These are phyloP conservation scores for Domatiomyces globalis DNA, from an alignment of 2,329 filamentous ascomycete genomes.

Conservation along the genomic window DNA sequence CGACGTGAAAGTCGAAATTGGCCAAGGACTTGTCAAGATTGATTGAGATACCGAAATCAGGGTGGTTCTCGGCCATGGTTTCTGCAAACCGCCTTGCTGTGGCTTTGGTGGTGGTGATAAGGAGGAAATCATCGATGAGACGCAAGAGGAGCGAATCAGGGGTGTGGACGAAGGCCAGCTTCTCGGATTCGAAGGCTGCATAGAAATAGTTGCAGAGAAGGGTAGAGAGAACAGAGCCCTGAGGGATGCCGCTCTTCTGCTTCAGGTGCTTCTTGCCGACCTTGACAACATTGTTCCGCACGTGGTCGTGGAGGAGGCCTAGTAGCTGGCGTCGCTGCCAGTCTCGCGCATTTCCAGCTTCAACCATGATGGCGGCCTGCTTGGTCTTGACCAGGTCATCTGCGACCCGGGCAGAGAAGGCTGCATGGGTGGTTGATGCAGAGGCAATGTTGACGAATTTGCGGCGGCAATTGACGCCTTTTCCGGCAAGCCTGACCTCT, in stretches of 20 bases:
- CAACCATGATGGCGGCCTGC: conserved; percentile 58
- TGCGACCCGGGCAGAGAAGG: conserved; percentile 6
- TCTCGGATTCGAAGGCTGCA: conserved; percentile 60
- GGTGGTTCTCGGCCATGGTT: conserved; percentile 65
- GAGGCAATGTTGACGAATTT: conserved; percentile 16
- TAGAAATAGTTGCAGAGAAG: conserved; percentile 94
- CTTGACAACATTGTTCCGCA: conserved; percentile 73
- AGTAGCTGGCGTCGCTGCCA: conserved; percentile 49
- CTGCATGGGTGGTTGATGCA: conserved; percentile 3
- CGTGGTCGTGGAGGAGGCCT: conserved; percentile 59
- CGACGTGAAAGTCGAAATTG: conserved; percentile 59
- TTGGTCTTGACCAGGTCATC: conserved; percentile 29
- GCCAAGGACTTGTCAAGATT: conserved; percentile 65
- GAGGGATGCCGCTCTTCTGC: conserved; percentile 79
- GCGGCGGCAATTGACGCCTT: neutral
- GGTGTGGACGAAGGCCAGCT: conserved; percentile 51
- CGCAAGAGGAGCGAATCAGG: conserved; percentile 54
- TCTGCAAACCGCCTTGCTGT: conserved; percentile 61
- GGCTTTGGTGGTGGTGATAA: conserved; percentile 57
- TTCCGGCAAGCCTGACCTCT: conserved; percentile 30
- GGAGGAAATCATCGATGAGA: conserved; percentile 82
- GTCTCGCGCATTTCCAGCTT: conserved; percentile 46
- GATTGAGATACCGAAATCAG: conserved; percentile 66
- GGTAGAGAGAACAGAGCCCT: conserved; percentile 78
- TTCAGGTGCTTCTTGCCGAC: conserved; percentile 80